These are phyloP conservation scores for Metarhizium humberi DNA, from an alignment of 2,329 filamentous ascomycete species.

Conservation along the genomic window DNA sequence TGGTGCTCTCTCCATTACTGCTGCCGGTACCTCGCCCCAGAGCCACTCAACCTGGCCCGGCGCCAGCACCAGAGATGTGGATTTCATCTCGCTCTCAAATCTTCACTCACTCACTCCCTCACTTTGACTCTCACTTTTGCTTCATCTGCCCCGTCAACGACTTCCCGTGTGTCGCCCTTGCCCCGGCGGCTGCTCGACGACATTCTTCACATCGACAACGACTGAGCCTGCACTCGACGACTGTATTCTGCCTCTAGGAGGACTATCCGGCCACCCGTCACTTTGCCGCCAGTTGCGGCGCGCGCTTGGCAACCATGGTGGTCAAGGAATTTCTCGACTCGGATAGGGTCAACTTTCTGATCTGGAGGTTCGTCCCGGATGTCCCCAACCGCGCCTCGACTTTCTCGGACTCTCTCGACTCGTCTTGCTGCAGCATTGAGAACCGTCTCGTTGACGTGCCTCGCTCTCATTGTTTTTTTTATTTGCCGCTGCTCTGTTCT, in stretches of 20 bases:
- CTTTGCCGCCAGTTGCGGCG: conserved; percentile 24
- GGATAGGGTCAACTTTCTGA: conserved; percentile 59
- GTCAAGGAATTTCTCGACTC: conserved; percentile 54
- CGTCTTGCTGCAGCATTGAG: not conserved
- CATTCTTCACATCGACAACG: conserved; percentile 3
- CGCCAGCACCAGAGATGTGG: conserved; percentile 8
- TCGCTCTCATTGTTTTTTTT: conserved; percentile 2
- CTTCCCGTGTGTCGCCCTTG: not conserved
- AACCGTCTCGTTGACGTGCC: not conserved
- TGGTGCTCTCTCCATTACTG: not conserved
- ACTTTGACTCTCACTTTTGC: conserved; percentile 8
- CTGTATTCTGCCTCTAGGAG: not conserved
- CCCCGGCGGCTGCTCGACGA: conserved; percentile 2
- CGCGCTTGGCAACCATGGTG: conserved; percentile 32
- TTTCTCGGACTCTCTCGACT: conserved; percentile 5
- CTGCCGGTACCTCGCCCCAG: conserved; percentile 8
- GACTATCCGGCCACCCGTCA: conserved; percentile 13
- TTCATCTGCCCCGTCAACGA: conserved; percentile 1
- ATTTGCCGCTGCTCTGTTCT: conserved; percentile 10
- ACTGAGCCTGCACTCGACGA: not conserved
- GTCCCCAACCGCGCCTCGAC: conserved; percentile 16
- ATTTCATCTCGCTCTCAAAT: conserved; percentile 17
- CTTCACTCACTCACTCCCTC: conserved; percentile 14
- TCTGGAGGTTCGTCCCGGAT: conserved; percentile 53
- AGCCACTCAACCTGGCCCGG: not conserved